Evolutionary conservation across 2,329 filamentous ascomycete species (phyloP), one percentile per base, ranked within the genome.

Genomic region (Aplosporella prunicola): DNA sequence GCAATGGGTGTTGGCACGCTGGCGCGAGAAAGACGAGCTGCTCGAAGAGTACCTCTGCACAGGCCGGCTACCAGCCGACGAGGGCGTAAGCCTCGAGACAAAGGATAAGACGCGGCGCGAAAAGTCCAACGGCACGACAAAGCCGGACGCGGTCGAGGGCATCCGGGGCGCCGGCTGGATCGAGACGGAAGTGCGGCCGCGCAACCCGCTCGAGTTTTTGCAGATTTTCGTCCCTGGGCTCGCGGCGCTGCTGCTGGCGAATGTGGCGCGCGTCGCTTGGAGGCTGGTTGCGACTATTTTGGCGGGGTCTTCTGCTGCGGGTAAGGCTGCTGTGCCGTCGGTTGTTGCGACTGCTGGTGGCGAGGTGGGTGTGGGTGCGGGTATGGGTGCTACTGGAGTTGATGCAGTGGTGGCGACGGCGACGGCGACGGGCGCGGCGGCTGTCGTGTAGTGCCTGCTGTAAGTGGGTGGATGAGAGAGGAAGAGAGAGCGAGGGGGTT

Each of bases 1-100:
- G 41, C 51, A 69, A 6, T 98, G 91, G 91, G 64, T 95, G 16
- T 71, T 80, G 30, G 72, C 80, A 25, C 74, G 88, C 29, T 98
- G 89, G 89, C 75, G 79, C 25, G 87, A 94, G 55, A 98, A 98
- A 60, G 91, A 98, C 50, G 73, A 76, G 10, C 64, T 96, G 4
- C 72, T 98, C 52, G 86, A 95, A 47, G 68, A 81, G 40, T 96
- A 87, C 57, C 62, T 62, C 20, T 48, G 60, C 35, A 86, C 78
- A 0, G 87, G 86, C 3, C 74, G 80, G n/a, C 93, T 98, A 52
- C 91, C 91, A 0, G 71, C 78, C 2, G 80, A 82, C 45, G 40
- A 35, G 10, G 31, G 23, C 18, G 10, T 30, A 3, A 24, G 34
- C 13, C 33, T 30, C n/a, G 44, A 40, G n/a, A 17, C 30, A n/a